These are phyloP conservation scores for Schizosaccharomyces lindneri DNA, from an alignment of 805 yeast genomes.

Conservation along the genomic window DNA sequence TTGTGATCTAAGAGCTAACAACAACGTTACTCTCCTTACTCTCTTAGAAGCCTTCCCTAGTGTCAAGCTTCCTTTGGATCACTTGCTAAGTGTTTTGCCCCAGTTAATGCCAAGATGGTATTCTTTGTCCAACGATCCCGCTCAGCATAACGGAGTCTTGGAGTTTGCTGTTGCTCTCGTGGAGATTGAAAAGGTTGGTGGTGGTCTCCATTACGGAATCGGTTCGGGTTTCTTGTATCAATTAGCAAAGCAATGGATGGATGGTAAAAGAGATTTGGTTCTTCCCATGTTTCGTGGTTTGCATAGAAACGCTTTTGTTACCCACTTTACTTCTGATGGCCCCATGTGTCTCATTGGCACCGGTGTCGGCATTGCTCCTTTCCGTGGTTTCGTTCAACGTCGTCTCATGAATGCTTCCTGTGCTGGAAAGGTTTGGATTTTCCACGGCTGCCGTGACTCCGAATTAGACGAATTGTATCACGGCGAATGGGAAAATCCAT, in stretches of 20 bases:
- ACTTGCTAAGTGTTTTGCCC: constrained; percentile 45
- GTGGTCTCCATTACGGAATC: constrained; percentile 7
- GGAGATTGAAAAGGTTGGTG: constrained; percentile 9
- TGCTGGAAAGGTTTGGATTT: constrained; percentile 10
- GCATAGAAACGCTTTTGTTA: constrained; percentile 11
- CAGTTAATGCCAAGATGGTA: constrained; percentile 47
- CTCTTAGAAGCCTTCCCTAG: constrained; percentile 47
- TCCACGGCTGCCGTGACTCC: constrained; percentile 11
- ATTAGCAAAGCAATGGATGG: constrained; percentile 4
- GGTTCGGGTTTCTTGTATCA: constrained; percentile 10
- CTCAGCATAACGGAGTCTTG: constrained; percentile 3
- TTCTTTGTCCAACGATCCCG: constrained; percentile 42
- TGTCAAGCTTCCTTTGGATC: constrained; percentile 37
- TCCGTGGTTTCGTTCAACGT: constrained; percentile 12
- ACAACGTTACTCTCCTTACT: constrained; percentile 29
- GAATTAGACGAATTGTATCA: constrained; percentile 10
- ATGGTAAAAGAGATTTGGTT: constrained; percentile 5
- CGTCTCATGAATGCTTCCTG: constrained; percentile 10
- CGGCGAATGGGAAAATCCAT: constrained; percentile 12
- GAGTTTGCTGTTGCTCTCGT: constrained; percentile 12
- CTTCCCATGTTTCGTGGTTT: constrained; percentile 11
- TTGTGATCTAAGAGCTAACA: constrained; percentile 7
- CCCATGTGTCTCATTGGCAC: constrained; percentile 12
- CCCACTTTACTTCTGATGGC: constrained; percentile 10
- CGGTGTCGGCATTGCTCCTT: constrained; percentile 13